These are phyloP conservation scores for Jasminum sambac DNA, from an alignment of 257 asterid species.

Conservation along the genomic window DNA sequence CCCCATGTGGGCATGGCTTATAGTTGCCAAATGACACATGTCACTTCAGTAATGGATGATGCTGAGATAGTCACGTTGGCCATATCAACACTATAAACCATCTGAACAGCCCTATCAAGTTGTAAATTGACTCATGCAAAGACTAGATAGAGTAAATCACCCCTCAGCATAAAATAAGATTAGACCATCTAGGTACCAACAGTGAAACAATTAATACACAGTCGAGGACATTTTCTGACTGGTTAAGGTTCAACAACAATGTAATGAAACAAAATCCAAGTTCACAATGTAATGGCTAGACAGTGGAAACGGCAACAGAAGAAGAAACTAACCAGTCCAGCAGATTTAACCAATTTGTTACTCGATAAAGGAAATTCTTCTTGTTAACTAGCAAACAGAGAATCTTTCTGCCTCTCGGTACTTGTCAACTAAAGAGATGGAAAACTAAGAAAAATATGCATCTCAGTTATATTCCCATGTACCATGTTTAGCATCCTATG, in stretches of 20 bases:
- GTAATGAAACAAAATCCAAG: too few species aligned
- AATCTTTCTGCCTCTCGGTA: too few species aligned
- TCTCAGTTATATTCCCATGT: background rate
- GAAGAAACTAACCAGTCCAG: background rate
- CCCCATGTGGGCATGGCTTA: too few species aligned
- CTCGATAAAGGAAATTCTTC: constrained; percentile 6
- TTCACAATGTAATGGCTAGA: background rate
- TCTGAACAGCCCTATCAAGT: background rate
- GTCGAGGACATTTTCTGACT: background rate
- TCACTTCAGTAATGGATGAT: too few species aligned
- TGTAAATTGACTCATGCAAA: background rate
- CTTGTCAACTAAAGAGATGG: background rate
- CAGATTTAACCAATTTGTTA: background rate
- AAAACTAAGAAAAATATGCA: background rate
- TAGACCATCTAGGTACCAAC: background rate
- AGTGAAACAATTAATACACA: background rate
- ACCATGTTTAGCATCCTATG: constrained; percentile 1
- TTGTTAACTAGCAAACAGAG: background rate
- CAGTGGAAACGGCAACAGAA: background rate
- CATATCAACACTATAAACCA: too few species aligned
- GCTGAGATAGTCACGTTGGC: too few species aligned
- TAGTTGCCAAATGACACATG: too few species aligned
- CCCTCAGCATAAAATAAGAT: background rate
- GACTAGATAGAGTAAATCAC: background rate
- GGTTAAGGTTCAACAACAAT: background rate